These are phyloP conservation scores for Boletus tomentosulus DNA, from an alignment of 768 basidiomycete species.

Conservation along the genomic window DNA sequence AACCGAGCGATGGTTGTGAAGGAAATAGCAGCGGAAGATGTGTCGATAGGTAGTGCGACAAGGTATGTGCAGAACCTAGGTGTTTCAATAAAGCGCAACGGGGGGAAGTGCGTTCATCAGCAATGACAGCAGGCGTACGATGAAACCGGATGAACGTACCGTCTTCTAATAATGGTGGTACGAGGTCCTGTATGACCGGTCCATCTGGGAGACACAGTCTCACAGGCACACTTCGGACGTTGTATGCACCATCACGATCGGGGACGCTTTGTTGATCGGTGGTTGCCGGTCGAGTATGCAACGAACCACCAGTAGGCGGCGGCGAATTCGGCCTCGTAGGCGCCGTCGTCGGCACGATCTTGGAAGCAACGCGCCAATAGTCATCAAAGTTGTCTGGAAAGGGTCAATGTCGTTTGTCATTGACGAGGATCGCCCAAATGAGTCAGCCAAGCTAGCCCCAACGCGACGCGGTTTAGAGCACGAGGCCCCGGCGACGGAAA, in stretches of 20 bases:
- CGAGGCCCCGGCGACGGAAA: conserved; percentile 12
- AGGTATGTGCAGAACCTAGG: conserved; percentile 69
- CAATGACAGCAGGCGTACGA: not conserved
- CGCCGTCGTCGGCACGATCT: conserved; percentile 80
- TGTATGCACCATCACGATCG: conserved; percentile 83
- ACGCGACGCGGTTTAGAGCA: conserved; percentile 14
- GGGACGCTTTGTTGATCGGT: conserved; percentile 49
- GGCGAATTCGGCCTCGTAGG: conserved; percentile 56
- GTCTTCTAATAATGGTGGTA: conserved; percentile 72
- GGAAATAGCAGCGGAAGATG: conserved; percentile 82
- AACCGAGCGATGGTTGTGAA: conserved; percentile 36
- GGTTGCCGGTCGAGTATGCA: conserved; percentile 62
- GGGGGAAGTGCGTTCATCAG: not conserved
- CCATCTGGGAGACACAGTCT: conserved; percentile 88
- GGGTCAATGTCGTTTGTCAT: conserved; percentile 7
- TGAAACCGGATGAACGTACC: conserved; percentile 44
- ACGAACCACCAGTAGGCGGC: conserved; percentile 48
- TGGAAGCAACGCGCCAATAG: conserved; percentile 91
- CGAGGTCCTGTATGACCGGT: conserved; percentile 87
- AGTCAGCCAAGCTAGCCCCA: conserved; percentile 22
- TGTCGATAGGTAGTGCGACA: conserved; percentile 62
- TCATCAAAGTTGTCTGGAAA: conserved; percentile 89
- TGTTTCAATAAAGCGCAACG: not conserved
- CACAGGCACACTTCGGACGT: conserved; percentile 82
- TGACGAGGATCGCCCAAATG: conserved; percentile 13